A percentile compares a stretch with the other conserved stretches of the same genome.
These are phyloP conservation scores for Arthrobotrys megalospora DNA, from an alignment of 2,329 filamentous ascomycete genomes.

Conservation along the genomic window DNA sequence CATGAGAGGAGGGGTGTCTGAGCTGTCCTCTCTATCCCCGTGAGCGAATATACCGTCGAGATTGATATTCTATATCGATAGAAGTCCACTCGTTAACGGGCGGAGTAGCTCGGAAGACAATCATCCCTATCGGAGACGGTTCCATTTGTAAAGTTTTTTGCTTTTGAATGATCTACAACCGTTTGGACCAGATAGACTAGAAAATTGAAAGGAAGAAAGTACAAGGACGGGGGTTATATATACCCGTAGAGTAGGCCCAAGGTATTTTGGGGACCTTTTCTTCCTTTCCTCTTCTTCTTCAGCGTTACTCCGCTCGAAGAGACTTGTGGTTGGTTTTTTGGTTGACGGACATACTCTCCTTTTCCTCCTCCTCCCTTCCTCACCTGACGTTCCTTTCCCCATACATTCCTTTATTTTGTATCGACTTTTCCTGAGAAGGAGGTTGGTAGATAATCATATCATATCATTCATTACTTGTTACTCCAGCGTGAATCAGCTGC, in stretches of 20 bases:
- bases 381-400: not conserved
- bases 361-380: not conserved
- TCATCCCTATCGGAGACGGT: conserved; percentile 1
- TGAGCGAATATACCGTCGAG: no score
- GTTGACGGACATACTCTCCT: not conserved
- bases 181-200: conserved; percentile 16
- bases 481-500: not conserved
- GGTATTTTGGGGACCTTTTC: not conserved
- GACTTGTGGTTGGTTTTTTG: not conserved
- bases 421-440: no score
- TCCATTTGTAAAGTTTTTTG: not conserved
- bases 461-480: no score
- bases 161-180: not conserved
- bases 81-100: not conserved
- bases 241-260: conserved; percentile 17
- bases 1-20: no score
- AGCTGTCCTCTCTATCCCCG: no score
- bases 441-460: no score
- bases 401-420: no score
- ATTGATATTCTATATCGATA: no score
- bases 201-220: no score
- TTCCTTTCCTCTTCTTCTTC: conserved; percentile 2
- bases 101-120: not conserved
- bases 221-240: conserved; percentile 28
- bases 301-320: not conserved